Percentiles rank a stretch among this genome's conserved stretches.
phyloP scores from a whole-genome alignment of 768 basidiomycete genomes.

The Lentinula sp. region DNA sequence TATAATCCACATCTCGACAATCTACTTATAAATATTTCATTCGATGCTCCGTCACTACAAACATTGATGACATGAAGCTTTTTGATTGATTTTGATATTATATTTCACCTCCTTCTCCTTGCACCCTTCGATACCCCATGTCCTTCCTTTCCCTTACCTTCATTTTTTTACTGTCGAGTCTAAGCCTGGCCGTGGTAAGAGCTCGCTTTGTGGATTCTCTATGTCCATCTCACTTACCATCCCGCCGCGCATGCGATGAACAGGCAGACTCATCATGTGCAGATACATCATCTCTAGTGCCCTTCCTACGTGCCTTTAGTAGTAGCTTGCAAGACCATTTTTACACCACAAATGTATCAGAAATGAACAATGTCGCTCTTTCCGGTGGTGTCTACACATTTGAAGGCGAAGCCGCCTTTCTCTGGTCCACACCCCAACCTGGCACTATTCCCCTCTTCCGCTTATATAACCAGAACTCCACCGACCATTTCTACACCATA shows the following conservation, averaged over 20 bases:
- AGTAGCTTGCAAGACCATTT: neutral
- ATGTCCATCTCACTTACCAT: neutral
- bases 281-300: neutral
- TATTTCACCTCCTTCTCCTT: neutral
- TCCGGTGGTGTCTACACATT: neutral
- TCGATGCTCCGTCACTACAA: no score
- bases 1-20: neutral
- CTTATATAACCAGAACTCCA: neutral
- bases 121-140: neutral
- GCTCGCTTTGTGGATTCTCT: neutral
- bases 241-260: neutral
- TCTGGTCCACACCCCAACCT: neutral
- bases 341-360: neutral
- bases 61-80: no score
- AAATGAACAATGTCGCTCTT: neutral
- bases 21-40: no score
- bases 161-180: neutral
- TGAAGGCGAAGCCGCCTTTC: neutral
- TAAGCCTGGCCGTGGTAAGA: neutral
- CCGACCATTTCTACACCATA: neutral
- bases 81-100: no score
- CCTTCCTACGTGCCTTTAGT: neutral
- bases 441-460: conserved; percentile 1
- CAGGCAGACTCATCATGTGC: neutral
- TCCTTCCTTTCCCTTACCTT: neutral